Conservation (phyloP, 2,329 filamentous ascomycete species). For the Colletotrichum tofieldiae region DNA sequence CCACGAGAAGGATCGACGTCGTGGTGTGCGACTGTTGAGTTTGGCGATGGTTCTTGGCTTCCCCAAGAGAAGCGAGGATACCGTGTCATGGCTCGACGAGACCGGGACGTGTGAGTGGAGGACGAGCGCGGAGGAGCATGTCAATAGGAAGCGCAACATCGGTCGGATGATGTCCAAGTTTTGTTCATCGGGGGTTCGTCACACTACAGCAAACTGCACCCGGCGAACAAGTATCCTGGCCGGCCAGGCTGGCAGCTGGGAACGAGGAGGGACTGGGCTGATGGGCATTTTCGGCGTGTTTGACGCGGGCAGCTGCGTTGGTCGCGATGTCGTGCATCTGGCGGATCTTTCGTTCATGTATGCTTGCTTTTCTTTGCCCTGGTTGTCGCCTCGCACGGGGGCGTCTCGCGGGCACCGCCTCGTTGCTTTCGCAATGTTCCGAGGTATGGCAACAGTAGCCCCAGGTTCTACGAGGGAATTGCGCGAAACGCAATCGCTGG, state of each 20-base stretch:
- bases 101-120: slow-evolving; percentile 1
- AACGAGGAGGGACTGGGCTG: slow-evolving; percentile 5
- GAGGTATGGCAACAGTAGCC: slow-evolving; percentile 6
- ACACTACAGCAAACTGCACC: slow-evolving; percentile 8
- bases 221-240: slow-evolving; percentile 1
- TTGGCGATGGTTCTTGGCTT: background rate
- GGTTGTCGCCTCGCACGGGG: background rate
- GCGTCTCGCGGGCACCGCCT: background rate
- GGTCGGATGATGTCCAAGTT: slow-evolving; percentile 8
- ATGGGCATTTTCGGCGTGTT: background rate
- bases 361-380: background rate
- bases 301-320: slow-evolving; percentile 8
- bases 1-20: slow-evolving; percentile 15
- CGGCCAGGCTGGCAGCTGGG: background rate
- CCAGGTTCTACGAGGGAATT: background rate
- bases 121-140: slow-evolving; percentile 6
- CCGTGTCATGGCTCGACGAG: background rate
- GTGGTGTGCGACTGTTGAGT: slow-evolving; percentile 5
- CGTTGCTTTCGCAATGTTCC: slow-evolving; percentile 5
- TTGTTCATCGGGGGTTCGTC: slow-evolving; percentile 13
- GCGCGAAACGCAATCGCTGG: slow-evolving; percentile 6
- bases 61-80: background rate
- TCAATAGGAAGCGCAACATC: background rate
- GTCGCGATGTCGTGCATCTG: slow-evolving; percentile 36
- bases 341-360: background rate